phyloP scores from a whole-genome alignment of 768 basidiomycete genomes.

The Clavaria fumosa region DNA sequence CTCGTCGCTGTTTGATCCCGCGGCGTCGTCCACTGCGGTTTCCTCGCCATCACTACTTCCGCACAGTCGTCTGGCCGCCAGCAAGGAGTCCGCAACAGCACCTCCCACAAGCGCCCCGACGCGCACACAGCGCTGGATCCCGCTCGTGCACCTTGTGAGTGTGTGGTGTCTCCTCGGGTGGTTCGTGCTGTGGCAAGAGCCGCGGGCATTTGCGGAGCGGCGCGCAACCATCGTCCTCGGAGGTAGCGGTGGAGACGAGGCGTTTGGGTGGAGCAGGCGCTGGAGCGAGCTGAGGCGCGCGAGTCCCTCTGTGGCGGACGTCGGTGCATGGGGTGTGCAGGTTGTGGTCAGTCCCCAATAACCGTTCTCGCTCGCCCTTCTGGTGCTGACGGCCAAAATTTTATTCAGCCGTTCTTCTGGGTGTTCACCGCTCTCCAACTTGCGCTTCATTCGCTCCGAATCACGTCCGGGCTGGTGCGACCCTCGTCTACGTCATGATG shows the following conservation, averaged over 20 bases:
- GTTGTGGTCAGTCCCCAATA: constrained; percentile 33
- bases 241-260: constrained; percentile 49
- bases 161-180: constrained; percentile 52
- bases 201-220: constrained; percentile 28
- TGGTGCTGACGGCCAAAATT: background rate
- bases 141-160: constrained; percentile 46
- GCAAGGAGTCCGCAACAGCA: constrained; percentile 15
- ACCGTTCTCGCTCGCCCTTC: background rate
- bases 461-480: constrained; percentile 56
- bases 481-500: background rate
- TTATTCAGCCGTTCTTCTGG: constrained; percentile 64
- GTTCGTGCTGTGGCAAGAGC: constrained; percentile 55
- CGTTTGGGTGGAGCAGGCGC: constrained; percentile 28
- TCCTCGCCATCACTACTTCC: constrained; percentile 14
- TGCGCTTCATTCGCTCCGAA: constrained; percentile 52
- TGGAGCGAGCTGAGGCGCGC: constrained; percentile 12
- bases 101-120: constrained; percentile 30
- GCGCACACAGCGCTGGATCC: constrained; percentile 42
- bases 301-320: too few relatives aligned
- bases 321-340: constrained; percentile 41
- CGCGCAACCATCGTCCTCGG: constrained; percentile 18
- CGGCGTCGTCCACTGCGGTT: too few relatives aligned
- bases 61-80: constrained; percentile 8
- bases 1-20: too few relatives aligned
- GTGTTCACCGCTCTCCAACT: constrained; percentile 62